Evolutionary conservation across 23 red algal genomes (phyloP), one percentile per base, ranked within the genome.

Genomic region (Agarophyton chilense): DNA sequence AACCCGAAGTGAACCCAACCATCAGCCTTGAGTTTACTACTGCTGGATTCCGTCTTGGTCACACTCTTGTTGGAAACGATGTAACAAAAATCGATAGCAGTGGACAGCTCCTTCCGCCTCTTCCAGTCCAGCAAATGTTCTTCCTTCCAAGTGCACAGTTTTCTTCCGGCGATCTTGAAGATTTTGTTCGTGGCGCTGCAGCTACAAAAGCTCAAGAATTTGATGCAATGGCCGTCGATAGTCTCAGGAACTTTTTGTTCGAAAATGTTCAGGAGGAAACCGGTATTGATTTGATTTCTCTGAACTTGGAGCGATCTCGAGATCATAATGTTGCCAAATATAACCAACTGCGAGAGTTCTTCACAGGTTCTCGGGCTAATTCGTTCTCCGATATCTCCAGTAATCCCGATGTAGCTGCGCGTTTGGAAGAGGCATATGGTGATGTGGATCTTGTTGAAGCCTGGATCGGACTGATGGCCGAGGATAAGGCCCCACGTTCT

Each of bases 191-290:
- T 38, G 77, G 88, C 42, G 68, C 11, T 26, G 22, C 63, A n/a
- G 22, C 47, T 22, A 92, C 77, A 19, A 36, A 12, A 2, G 72
- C 88, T 49, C 77, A 80, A 12, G 64, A 92, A 41, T 40, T 83
- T 46, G 88, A 92, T 58, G 33, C 46, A 32, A 71, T 36, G 29
- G 88, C 54, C 6, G 61, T 73, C 29, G 29, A 64, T 47, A 57
- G 21, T 49, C 77, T 92, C 6, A 52, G 88, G 12, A 92, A 92
- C 62, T 92, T 92, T 44, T 64, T 92, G 39, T 92, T 92, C 33
- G 40, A 35, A 34, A 82, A 79, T 18, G 77, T 92, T 47, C 55
- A 53, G 0, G 60, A 38, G 10, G 68, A 83, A 32, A 56, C 24
- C 3, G 75, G 57, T 33, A 65, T 92, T 60, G 88, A 92, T 61